Evolutionary conservation across 768 basidiomycete genomes (phyloP).

Genomic region (Chalciporus pseudorubinellus): DNA sequence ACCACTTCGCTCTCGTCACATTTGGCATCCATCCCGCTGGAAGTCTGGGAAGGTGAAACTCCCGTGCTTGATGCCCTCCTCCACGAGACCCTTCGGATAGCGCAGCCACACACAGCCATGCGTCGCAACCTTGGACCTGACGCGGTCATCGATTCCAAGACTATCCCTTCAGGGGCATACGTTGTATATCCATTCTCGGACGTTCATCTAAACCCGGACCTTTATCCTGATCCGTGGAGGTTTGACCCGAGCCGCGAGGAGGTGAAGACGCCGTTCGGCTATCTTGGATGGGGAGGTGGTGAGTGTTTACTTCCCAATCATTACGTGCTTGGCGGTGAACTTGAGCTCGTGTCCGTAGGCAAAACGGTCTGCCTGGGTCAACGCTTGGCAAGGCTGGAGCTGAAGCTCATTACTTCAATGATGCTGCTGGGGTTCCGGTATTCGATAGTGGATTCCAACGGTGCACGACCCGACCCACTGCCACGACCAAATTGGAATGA

Average conservation of each 20-base stretch:
- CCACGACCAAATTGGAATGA: constrained; percentile 81
- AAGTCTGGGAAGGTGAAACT: constrained; percentile 67
- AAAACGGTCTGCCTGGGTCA: constrained; percentile 71
- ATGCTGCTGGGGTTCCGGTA: constrained; percentile 65
- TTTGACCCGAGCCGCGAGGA: constrained; percentile 63
- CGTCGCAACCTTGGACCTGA: constrained; percentile 75
- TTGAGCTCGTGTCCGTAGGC: constrained; percentile 40
- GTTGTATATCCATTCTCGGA: constrained; percentile 79
- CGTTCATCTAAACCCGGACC: constrained; percentile 67
- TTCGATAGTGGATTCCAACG: constrained; percentile 52
- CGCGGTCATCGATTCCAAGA: constrained; percentile 63
- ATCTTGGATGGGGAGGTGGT: constrained; percentile 83
- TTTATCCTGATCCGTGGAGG: constrained; percentile 76
- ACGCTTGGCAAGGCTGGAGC: constrained; percentile 69
- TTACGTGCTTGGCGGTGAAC: constrained; percentile 17
- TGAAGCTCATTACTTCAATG: constrained; percentile 69
- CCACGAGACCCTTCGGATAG: constrained; percentile 73
- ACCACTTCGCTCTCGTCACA: constrained; percentile 39
- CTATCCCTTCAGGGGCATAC: constrained; percentile 71
- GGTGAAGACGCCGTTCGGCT: constrained; percentile 53
- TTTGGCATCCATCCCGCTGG: constrained; percentile 60
- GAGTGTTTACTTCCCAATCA: constrained; percentile 29
- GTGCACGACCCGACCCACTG: constrained; percentile 40
- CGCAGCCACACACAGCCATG: constrained; percentile 80
- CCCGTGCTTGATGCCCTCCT: constrained; percentile 73